Evolutionary conservation across 2,329 filamentous ascomycete species (phyloP), one percentile per base, ranked within the genome.

Genomic region (Fusarium sp.): DNA sequence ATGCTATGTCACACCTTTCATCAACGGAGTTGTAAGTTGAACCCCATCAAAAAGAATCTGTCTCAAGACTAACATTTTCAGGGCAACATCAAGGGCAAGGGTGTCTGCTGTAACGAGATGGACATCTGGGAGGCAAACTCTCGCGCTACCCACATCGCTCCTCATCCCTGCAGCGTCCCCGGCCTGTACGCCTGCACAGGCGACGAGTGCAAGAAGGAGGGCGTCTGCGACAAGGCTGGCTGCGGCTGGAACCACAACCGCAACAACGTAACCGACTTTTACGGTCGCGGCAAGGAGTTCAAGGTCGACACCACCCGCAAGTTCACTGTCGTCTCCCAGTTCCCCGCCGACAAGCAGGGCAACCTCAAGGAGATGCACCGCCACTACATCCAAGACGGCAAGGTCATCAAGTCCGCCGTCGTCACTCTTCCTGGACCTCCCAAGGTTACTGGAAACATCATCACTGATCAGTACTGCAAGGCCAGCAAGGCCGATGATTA

Each of bases 51-150:
- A n/a, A n/a, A n/a, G n/a, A n/a, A n/a, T n/a, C n/a, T n/a, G n/a
- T n/a, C n/a, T n/a, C n/a, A n/a, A n/a, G n/a, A n/a, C n/a, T n/a
- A n/a, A n/a, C n/a, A n/a, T n/a, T n/a, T n/a, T n/a, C n/a, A 75
- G 73, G 73, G 65, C 4, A 74, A 75, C 49, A 48, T 72, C 24
- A 59, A 56, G 24, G 71, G 67, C 7, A 48, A 60, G 6, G 71
- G 85, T 29, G 76, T 82, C 4, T 87, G 85, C 81, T 87, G 85
- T 71, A 85, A 84, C 69, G 85, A 87, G 72, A 82, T 87, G 76
- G 85, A 87, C 61, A 85, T 87, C 68, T 87, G 85, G 84, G 85
- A 87, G 63, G 84, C 85, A 53, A 87, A 87, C 77, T 79, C 79
- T 22, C 76, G 76, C 6, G 76, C 85, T 7, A 83, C 78, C 20